Evolutionary conservation across 176 grass and related monocot species (phyloP).

Genomic region (Carex littledalei): DNA sequence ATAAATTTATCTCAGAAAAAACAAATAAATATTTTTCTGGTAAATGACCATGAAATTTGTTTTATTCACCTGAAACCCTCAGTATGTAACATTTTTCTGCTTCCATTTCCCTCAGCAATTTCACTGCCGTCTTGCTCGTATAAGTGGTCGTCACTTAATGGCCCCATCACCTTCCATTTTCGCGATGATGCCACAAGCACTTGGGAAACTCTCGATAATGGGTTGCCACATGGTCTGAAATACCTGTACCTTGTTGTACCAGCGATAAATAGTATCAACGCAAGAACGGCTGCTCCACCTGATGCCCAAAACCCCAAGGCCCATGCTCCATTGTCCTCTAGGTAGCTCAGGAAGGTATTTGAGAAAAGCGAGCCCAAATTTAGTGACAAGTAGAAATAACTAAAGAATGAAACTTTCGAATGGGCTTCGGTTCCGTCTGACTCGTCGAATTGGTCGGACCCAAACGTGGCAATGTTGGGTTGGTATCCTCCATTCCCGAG

Average conservation of each 20-base stretch:
- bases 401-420: conserved; percentile 93
- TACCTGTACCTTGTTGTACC: conserved; percentile 53
- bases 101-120: background rate
- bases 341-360: conserved; percentile 85
- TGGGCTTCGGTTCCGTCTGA: conserved; percentile 51
- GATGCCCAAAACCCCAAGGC: conserved; percentile 73
- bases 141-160: conserved; percentile 23
- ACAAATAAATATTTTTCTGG: background rate
- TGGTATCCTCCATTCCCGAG: conserved; percentile 96
- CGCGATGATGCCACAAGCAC: conserved; percentile 53
- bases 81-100: conserved; percentile 46
- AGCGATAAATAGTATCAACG: conserved; percentile 51
- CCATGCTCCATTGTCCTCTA: conserved; percentile 73
- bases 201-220: conserved; percentile 48
- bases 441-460: conserved; percentile 89
- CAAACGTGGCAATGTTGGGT: conserved; percentile 84
- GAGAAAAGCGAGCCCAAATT: conserved; percentile 97
- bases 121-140: conserved; percentile 51
- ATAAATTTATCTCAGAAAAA: background rate
- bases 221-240: conserved; percentile 54
- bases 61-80: conserved; percentile 44
- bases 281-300: conserved; percentile 42
- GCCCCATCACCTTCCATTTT: conserved; percentile 47
- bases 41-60: background rate
- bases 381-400: conserved; percentile 97